phyloP scores from a whole-genome alignment of 179 eudicot genomes.

The Silene vulgaris region DNA sequence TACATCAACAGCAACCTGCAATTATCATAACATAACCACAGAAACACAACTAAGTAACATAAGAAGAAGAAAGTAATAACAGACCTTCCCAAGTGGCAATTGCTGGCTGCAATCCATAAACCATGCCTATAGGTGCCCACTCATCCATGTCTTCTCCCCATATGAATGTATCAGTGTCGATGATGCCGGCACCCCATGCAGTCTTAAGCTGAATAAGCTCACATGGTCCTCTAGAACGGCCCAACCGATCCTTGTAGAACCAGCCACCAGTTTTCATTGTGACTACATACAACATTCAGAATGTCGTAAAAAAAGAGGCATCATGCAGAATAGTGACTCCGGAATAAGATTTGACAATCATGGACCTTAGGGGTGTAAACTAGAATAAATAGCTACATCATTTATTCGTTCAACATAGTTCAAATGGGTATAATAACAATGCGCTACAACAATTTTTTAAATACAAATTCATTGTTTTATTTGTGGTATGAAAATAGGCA shows the following conservation, averaged over 20 bases:
- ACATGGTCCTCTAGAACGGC: constrained; percentile 86
- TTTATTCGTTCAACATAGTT: neutral
- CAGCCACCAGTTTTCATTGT: constrained; percentile 77
- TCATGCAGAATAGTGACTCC: neutral
- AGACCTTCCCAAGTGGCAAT: constrained; percentile 94
- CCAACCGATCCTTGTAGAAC: constrained; percentile 78
- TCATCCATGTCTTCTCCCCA: constrained; percentile 99
- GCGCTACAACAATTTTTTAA: neutral
- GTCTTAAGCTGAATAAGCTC: constrained; percentile 85
- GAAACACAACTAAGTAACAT: neutral
- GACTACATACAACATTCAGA: constrained; percentile 35
- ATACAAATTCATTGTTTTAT: neutral
- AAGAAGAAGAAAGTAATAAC: constrained; percentile 23
- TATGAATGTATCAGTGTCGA: constrained; percentile 73
- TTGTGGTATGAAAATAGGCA: too few relatives aligned
- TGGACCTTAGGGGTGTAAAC: neutral
- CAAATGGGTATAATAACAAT: neutral
- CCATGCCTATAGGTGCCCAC: constrained; percentile 94
- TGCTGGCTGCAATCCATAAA: constrained; percentile 82
- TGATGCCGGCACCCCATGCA: constrained; percentile 89
- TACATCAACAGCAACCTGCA: neutral
- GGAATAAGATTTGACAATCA: neutral
- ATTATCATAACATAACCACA: too few relatives aligned
- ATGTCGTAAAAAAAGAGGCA: constrained; percentile 2
- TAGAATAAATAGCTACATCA: neutral